Base-by-base conservation (phyloP, 169 alveolate genomes). In the Neospora caninum region DNA sequence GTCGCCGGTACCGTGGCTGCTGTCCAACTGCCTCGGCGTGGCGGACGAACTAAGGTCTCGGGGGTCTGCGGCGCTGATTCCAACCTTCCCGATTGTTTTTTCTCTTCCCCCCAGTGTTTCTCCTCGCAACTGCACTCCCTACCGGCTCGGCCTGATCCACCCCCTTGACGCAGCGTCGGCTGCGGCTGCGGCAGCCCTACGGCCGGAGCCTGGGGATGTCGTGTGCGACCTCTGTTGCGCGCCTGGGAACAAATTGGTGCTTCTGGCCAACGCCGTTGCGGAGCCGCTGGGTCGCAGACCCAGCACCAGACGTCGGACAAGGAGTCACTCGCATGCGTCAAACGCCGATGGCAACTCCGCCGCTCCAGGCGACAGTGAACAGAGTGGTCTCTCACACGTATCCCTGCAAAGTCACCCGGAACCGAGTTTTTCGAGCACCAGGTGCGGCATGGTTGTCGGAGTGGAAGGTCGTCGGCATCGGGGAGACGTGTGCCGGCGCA, bases 221-320 rank as follows among this genome's bases (percentile, higher is more conserved):
- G 67, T 87, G 39, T 88, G 86, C 36, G 94, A 91, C 94, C 91
- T 91, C 31, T 91, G 94, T 91, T 91, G 94, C 94, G 94, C 94
- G 38, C 94, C 94, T 25, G 94, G 94, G 42, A 91, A 91, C 86
- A 91, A 91, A 54, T 1, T 91, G 86, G 73, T 80, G 93, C 93
- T 89, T 38, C 73, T 89, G 70, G 93, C 93, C 41, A 78, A 39
- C 29, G 82, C 93, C 16, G 93, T 88, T 78, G 86, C 86, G 31
- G 39, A 43, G n/a, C 45, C 31, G 41, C 86, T 29, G 73, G 34
- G 31, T 7, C n/a, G n/a, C 73, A 0, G 73, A 16, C 34, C 25
- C 73, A 27, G 4, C 73, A 0, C 34, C n/a, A 13, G 31, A 6
- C 25, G 34, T 64, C 31, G 20, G 34, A 1, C 73, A 9, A 27